These are phyloP conservation scores for Komagataella pastoris DNA, from an alignment of 805 yeast species.

Conservation along the genomic window DNA sequence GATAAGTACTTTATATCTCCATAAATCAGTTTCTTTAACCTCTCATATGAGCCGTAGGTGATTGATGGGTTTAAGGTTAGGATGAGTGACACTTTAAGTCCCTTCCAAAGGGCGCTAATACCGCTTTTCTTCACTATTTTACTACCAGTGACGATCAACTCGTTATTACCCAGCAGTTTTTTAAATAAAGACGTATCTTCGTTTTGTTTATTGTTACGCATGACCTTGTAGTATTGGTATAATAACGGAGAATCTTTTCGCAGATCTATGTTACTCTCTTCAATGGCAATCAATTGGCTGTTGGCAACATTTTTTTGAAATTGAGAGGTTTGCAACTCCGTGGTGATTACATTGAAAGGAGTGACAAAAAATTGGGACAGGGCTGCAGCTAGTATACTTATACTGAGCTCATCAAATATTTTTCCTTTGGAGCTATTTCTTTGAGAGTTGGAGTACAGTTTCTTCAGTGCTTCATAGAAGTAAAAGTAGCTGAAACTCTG, in stretches of 20 bases:
- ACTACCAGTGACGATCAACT: constrained; percentile 26
- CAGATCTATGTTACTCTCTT: neutral
- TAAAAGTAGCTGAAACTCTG: constrained; percentile 77
- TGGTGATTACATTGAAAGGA: constrained; percentile 68
- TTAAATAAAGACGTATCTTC: neutral
- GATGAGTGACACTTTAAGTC: constrained; percentile 67
- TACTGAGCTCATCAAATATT: constrained; percentile 38
- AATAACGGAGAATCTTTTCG: neutral
- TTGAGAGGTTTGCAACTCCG: constrained; percentile 35
- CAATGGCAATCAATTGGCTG: constrained; percentile 1
- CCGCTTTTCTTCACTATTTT: constrained; percentile 55
- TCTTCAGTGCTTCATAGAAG: constrained; percentile 70
- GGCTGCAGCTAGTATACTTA: constrained; percentile 78
- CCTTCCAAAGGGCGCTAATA: constrained; percentile 65
- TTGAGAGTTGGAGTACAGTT: constrained; percentile 21
- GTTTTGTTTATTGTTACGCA: neutral
- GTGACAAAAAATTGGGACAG: constrained; percentile 68
- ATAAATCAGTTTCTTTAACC: constrained; percentile 41
- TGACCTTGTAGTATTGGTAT: neutral
- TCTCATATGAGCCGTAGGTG: constrained; percentile 71
- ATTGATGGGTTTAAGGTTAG: constrained; percentile 76
- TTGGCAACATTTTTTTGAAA: neutral
- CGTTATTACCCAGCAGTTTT: neutral
- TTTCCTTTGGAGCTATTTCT: neutral
- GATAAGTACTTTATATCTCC: constrained; percentile 26